These are phyloP conservation scores for barley (Hordeum vulgare) DNA, from an alignment of 176 grass and related monocot genomes.

Conservation along the genomic window MorexV3_pseudomolecules_assembly NC_058519.1:182984605-182985104, in stretches of 20 bases:
- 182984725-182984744: not conserved
- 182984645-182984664: too few species aligned
- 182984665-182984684: too few species aligned
- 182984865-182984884: not conserved
- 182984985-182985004: constrained; percentile 21
- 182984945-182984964: constrained; percentile 2
- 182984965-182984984: constrained; percentile 26
- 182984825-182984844: not conserved
- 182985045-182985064: not conserved
- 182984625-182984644: too few species aligned
- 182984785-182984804: not conserved
- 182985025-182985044: constrained; percentile 6
- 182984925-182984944: constrained; percentile 52
- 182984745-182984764: not conserved
- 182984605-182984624: too few species aligned
- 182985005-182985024: not conserved
- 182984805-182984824: not conserved
- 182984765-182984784: not conserved
- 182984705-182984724: not conserved
- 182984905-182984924: constrained; percentile 90
- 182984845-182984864: not conserved
- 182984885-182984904: constrained; percentile 32
- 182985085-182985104: not conserved
- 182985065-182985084: not conserved
- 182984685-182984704: not conserved